Percentiles rank a stretch among this genome's conserved stretches.
Evolutionary conservation across 2,329 filamentous ascomycete species (phyloP).

Genomic region (Aspergillus novoparasiticus): DNA sequence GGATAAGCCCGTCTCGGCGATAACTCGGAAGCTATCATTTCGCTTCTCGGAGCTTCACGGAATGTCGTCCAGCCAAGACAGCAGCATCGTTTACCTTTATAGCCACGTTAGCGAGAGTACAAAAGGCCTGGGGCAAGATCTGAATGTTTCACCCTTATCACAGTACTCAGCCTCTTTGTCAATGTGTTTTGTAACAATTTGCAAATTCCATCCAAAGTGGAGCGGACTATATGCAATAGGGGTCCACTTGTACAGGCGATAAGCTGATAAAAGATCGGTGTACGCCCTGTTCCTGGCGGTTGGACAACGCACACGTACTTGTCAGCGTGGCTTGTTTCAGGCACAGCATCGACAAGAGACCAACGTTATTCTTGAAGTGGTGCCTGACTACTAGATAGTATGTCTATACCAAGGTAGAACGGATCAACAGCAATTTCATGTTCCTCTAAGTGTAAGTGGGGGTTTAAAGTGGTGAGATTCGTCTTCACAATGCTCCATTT

Average conservation of each 20-base stretch:
- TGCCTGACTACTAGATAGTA: not conserved
- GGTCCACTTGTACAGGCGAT: not conserved
- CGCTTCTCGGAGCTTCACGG: not conserved
- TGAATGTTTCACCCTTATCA: constrained; percentile 1
- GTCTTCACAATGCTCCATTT: not conserved
- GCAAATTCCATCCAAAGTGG: not conserved
- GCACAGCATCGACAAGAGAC: not conserved
- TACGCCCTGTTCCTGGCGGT: not conserved
- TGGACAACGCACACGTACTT: not conserved
- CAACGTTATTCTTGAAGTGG: not conserved
- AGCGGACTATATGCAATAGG: not conserved
- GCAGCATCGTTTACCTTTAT: not conserved
- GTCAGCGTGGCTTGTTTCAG: not conserved
- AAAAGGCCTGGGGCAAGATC: not conserved
- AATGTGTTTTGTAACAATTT: constrained; percentile 2
- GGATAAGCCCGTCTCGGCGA: not conserved
- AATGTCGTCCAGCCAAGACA: not conserved
- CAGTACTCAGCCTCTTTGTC: not conserved
- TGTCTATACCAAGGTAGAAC: not conserved
- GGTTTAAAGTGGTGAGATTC: not conserved
- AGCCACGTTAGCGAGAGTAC: not conserved
- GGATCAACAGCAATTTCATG: not conserved
- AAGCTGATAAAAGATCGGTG: constrained; percentile 5
- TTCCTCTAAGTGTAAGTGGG: not conserved
- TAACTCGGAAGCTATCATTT: not conserved